Percentiles rank a stretch among this genome's conserved stretches.
Evolutionary conservation across 805 yeast genomes (phyloP).

Genomic region (Lipomyces lipofer): DNA sequence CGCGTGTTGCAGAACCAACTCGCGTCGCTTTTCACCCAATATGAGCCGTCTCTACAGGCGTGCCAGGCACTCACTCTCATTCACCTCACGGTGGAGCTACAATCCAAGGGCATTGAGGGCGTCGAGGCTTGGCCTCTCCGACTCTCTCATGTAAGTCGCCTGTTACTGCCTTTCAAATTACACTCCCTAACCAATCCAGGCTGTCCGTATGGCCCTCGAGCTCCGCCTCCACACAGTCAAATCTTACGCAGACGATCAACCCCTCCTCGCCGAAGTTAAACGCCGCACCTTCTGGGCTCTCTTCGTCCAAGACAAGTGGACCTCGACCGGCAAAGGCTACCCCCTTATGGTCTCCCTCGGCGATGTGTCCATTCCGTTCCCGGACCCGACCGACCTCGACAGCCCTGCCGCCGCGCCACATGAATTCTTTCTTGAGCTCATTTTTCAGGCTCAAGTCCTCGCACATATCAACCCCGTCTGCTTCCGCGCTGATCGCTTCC

Average conservation of each 20-base stretch:
- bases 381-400: slow-evolving; percentile 14
- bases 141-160: slow-evolving; percentile 15
- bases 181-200: too few species aligned
- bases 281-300: slow-evolving; percentile 21
- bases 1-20: slow-evolving; percentile 12
- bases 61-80: slow-evolving; percentile 19
- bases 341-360: slow-evolving; percentile 10
- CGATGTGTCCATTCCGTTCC: slow-evolving; percentile 14
- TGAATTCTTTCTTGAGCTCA: slow-evolving; percentile 15
- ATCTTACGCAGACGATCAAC: slow-evolving; percentile 9
- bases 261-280: slow-evolving; percentile 16
- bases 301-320: slow-evolving; percentile 13
- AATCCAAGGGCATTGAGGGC: slow-evolving; percentile 9
- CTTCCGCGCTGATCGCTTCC: slow-evolving; percentile 8
- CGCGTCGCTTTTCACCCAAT: slow-evolving; percentile 5
- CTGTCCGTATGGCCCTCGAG: slow-evolving; percentile 15
- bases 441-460: slow-evolving; percentile 12
- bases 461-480: slow-evolving; percentile 15
- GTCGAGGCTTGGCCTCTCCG: slow-evolving; percentile 15
- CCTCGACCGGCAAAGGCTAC: slow-evolving; percentile 15
- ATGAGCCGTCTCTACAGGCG: slow-evolving; percentile 13
- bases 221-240: slow-evolving; percentile 13
- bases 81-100: slow-evolving; percentile 14
- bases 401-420: slow-evolving; percentile 6
- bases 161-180: background rate